phyloP scores from a whole-genome alignment of 495 filamentous ascomycete species.

The Neurospora sublineolata region DNA sequence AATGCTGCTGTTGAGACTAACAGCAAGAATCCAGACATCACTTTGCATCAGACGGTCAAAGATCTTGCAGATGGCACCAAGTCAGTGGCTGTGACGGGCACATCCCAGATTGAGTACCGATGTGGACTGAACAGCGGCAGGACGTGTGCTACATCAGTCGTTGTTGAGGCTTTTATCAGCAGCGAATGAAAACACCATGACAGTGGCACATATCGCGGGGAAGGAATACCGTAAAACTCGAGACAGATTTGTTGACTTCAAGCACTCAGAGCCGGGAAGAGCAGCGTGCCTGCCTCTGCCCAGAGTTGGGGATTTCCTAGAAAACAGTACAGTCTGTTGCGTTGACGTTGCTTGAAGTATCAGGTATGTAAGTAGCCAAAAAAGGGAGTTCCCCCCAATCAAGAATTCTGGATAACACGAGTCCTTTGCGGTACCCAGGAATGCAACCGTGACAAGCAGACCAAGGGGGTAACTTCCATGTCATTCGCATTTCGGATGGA shows the following conservation, averaged over 20 bases:
- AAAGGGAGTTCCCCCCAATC: neutral
- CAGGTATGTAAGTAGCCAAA: neutral
- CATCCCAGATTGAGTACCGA: neutral
- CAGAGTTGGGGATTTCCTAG: neutral
- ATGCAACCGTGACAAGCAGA: neutral
- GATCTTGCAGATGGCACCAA: neutral
- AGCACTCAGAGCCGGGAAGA: neutral
- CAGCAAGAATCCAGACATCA: neutral
- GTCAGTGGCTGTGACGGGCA: neutral
- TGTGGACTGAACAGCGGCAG: neutral
- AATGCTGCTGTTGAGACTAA: neutral
- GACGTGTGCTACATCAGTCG: neutral
- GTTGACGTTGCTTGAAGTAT: neutral
- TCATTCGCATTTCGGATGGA: neutral
- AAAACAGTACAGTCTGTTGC: neutral
- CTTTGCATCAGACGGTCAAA: neutral
- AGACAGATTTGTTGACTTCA: neutral
- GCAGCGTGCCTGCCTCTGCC: neutral
- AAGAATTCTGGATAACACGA: neutral
- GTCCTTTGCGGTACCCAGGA: neutral
- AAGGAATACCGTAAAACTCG: too few species aligned
- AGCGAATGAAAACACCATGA: neutral
- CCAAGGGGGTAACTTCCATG: neutral
- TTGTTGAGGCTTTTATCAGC: neutral
- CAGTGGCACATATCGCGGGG: neutral